A percentile compares a stretch with the other conserved stretches of the same genome.
Evolutionary conservation across 1,139 yeast species (phyloP).

Genomic region (Scheffersomyces illinoinensis): DNA sequence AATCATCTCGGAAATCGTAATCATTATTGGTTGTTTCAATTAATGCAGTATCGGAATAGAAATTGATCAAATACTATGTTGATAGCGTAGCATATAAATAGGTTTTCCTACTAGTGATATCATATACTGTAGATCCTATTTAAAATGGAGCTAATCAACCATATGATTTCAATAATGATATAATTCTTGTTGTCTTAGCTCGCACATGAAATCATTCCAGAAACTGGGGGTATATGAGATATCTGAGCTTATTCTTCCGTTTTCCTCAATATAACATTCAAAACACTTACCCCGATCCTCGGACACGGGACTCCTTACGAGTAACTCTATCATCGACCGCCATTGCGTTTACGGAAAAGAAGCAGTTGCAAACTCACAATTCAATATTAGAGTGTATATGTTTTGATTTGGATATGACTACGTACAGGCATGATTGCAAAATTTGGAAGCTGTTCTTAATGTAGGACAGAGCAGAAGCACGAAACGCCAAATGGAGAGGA

Average conservation of each 20-base stretch:
- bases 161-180: not conserved
- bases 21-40: no score
- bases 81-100: no score
- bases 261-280: not conserved
- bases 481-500: not conserved
- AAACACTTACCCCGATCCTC: constrained; percentile 45
- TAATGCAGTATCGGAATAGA: no score
- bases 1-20: not conserved
- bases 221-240: no score
- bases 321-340: constrained; percentile 17
- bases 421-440: not conserved
- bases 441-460: no score
- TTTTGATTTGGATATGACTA: not conserved
- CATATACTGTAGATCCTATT: not conserved
- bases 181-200: not conserved
- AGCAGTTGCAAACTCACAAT: not conserved
- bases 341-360: constrained; percentile 1
- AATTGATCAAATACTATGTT: no score
- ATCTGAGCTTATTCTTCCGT: not conserved
- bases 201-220: not conserved
- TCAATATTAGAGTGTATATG: not conserved
- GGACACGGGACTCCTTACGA: constrained; percentile 27
- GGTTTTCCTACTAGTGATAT: not conserved
- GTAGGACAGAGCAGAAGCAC: not conserved
- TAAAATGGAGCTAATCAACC: not conserved